Evolutionary conservation across 192 early-diverging fungal genomes (phyloP), one percentile per base, ranked within the genome.

Genomic region (Rhizoclosmatium globosum): DNA sequence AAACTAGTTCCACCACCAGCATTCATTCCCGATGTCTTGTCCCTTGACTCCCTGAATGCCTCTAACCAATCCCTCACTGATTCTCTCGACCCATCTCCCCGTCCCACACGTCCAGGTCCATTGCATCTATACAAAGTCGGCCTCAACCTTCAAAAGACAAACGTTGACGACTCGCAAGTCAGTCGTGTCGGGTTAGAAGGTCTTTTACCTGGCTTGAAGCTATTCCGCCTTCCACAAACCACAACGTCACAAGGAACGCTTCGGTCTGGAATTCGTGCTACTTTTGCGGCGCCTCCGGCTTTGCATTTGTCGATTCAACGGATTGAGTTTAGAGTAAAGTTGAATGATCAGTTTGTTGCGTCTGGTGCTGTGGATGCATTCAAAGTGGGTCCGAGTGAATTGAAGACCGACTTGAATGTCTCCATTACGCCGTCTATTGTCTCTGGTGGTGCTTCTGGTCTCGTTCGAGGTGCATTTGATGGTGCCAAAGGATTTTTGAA

Each of bases 401-500:
- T 11, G 6, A 68, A 17, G 50, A 68, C 72, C 17, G 72, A 74
- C 21, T 7, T 74, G 43, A n/a, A 15, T 0, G 58, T 74, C 17
- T 56, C 59, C n/a, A 47, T 74, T 11, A 62, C 61, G 6, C 72
- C 72, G 31, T 21, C 17, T 62, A 21, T 74, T 39, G 17, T 74
- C 11, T 7, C 21, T 15, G 59, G 19, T 9, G 72, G 72, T 13
- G 43, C 17, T 1, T 38, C 31, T 43, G 72, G 59, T 38, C 15
- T 74, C 17, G 19, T 74, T 0, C 6, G 38, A 6, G 59, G 59
- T 23, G 72, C 47, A 9, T 11, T 74, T 59, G 59, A 58, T 62
- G 56, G 58, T 1, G 72, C 72, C 19, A 59, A 62, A 74, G 72
- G 72, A 19, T 41, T 74, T 15, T 47, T 59, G 59, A 74, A 64